Evolutionary conservation across 2,329 filamentous ascomycete species (phyloP).

Genomic region (Ophiostoma montium): DNA sequence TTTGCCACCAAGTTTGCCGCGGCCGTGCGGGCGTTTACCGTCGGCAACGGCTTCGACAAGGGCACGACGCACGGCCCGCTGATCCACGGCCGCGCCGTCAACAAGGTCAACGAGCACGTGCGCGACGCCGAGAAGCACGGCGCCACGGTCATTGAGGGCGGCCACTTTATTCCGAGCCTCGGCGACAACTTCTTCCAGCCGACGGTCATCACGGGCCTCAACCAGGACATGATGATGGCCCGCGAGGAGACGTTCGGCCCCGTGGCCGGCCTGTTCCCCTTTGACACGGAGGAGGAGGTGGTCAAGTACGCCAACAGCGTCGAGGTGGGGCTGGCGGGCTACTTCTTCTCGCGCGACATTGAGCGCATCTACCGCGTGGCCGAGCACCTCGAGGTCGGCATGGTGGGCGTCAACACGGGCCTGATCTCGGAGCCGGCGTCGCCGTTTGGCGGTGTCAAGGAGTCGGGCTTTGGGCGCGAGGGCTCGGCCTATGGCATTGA

Average conservation of each 20-base stretch:
- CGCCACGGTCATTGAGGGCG: conserved; percentile 21
- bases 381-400: conserved; percentile 65
- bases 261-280: conserved; percentile 37
- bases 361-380: conserved; percentile 46
- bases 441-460: conserved; percentile 68
- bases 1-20: conserved; percentile 45
- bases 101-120: conserved; percentile 15
- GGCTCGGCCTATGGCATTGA: conserved; percentile 64
- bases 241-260: conserved; percentile 43
- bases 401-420: conserved; percentile 76
- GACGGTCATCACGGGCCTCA: conserved; percentile 29
- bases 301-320: conserved; percentile 61
- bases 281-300: conserved; percentile 41
- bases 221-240: conserved; percentile 30
- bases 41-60: conserved; percentile 14
- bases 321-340: conserved; percentile 81
- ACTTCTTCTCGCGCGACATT: conserved; percentile 68
- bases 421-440: conserved; percentile 43
- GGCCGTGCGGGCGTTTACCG: conserved; percentile 4
- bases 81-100: conserved; percentile 22
- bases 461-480: conserved; percentile 69
- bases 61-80: conserved; percentile 12
- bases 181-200: conserved; percentile 40
- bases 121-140: conserved; percentile 12
- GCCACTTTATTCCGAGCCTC: conserved; percentile 37